phyloP scores from a whole-genome alignment of 768 basidiomycete species.

The Terana coerulea region DNA sequence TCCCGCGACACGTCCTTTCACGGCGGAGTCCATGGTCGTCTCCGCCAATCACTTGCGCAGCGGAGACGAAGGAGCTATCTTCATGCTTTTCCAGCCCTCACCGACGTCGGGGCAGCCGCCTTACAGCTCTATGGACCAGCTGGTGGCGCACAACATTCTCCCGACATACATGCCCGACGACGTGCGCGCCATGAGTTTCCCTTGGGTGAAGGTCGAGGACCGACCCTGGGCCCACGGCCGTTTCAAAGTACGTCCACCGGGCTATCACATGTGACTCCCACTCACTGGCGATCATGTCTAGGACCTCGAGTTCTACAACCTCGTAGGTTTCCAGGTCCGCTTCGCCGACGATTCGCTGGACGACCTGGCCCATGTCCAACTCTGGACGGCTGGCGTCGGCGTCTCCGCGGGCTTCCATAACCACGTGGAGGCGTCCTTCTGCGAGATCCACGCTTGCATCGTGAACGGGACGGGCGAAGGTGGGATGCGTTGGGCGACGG shows the following conservation, averaged over 20 bases:
- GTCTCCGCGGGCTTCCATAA: constrained; percentile 13
- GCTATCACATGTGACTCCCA: background rate
- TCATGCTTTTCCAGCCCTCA: constrained; percentile 11
- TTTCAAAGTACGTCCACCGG: constrained; percentile 3
- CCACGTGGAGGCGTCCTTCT: constrained; percentile 12
- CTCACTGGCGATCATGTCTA: constrained; percentile 5
- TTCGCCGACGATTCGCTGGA: constrained; percentile 25
- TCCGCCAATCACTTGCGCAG: background rate
- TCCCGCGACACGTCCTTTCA: background rate
- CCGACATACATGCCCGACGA: constrained; percentile 12
- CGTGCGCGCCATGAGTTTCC: constrained; percentile 21
- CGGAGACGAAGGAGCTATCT: constrained; percentile 16
- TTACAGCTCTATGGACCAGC: constrained; percentile 20
- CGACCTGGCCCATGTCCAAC: constrained; percentile 23
- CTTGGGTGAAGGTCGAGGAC: constrained; percentile 23
- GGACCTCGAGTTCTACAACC: constrained; percentile 28
- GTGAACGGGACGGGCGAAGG: constrained; percentile 7
- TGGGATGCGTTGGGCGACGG: constrained; percentile 12
- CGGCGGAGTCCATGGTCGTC: background rate
- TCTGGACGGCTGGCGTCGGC: constrained; percentile 21
- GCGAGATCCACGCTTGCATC: constrained; percentile 12
- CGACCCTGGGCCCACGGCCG: constrained; percentile 23
- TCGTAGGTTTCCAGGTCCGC: constrained; percentile 25
- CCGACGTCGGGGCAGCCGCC: constrained; percentile 14
- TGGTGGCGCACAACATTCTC: constrained; percentile 16